phyloP scores from a whole-genome alignment of 768 basidiomycete species.

The Scleroderma citrinum region DNA sequence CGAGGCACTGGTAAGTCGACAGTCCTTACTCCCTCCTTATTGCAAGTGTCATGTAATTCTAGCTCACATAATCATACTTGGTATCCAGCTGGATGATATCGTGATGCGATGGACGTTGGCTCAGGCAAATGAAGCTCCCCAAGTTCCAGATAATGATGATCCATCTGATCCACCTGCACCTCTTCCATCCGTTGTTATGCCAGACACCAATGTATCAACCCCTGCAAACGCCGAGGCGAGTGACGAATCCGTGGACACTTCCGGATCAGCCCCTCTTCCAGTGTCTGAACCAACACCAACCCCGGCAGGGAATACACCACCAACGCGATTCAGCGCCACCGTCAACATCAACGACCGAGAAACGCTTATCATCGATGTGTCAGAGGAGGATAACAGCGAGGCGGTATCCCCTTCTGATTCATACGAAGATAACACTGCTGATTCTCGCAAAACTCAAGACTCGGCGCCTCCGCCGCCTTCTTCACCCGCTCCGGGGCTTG shows the following conservation, averaged over 20 bases:
- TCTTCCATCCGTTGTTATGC: neutral
- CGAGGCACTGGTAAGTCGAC: constrained; percentile 20
- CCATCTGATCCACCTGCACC: neutral
- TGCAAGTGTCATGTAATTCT: constrained; percentile 25
- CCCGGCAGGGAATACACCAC: constrained; percentile 1
- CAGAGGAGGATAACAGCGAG: constrained; percentile 24
- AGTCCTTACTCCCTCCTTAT: constrained; percentile 16
- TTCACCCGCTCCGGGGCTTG: neutral
- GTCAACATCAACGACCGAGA: constrained; percentile 18
- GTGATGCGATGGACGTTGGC: constrained; percentile 5
- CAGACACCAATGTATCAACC: neutral
- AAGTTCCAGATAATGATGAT: neutral
- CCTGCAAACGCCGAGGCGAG: constrained; percentile 8
- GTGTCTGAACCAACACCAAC: constrained; percentile 5
- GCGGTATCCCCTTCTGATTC: constrained; percentile 5
- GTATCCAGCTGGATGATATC: constrained; percentile 12
- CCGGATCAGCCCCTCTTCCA: constrained; percentile 2
- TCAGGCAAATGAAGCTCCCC: neutral
- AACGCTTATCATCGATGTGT: constrained; percentile 27
- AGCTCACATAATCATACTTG: constrained; percentile 12
- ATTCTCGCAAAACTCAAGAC: neutral
- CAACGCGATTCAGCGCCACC: constrained; percentile 23
- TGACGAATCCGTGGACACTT: neutral
- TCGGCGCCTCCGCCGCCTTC: neutral
- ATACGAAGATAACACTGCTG: neutral